These are phyloP conservation scores for Colletotrichum tabaci DNA, from an alignment of 2,329 filamentous ascomycete genomes.

Conservation along the genomic window DNA sequence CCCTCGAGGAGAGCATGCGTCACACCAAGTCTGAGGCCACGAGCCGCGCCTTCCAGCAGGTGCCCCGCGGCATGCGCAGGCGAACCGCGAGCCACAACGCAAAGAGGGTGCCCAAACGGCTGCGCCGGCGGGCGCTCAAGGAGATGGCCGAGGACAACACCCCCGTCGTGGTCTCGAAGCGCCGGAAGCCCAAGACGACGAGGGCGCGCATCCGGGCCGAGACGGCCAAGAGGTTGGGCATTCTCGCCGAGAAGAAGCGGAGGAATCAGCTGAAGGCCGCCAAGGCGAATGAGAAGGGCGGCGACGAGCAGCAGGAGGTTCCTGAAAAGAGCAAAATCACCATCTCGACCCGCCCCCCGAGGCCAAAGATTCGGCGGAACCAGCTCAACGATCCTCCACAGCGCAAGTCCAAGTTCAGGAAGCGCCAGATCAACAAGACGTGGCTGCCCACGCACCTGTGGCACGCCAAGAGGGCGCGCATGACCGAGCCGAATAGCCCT, in stretches of 20 bases:
- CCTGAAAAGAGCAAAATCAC: slow-evolving; percentile 45
- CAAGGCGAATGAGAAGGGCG: slow-evolving; percentile 51
- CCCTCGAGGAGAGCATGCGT: slow-evolving; percentile 86
- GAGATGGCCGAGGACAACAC: slow-evolving; percentile 95
- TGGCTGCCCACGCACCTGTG: slow-evolving; percentile 97
- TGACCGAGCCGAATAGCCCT: slow-evolving; percentile 84
- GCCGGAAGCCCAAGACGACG: slow-evolving; percentile 73
- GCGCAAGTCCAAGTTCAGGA: slow-evolving; percentile 80
- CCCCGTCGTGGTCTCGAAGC: slow-evolving; percentile 78
- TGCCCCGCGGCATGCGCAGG: slow-evolving; percentile 86
- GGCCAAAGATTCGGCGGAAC: slow-evolving; percentile 80
- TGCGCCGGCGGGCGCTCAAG: slow-evolving; percentile 77
- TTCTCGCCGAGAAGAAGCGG: slow-evolving; percentile 71
- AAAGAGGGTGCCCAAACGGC: slow-evolving; percentile 85
- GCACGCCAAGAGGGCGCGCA: slow-evolving; percentile 91
- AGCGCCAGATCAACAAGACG: slow-evolving; percentile 88
- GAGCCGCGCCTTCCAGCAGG: slow-evolving; percentile 89
- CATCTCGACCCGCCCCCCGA: slow-evolving; percentile 59
- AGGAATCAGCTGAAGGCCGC: slow-evolving; percentile 58
- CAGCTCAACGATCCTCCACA: slow-evolving; percentile 72
- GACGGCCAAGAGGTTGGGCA: slow-evolving; percentile 79
- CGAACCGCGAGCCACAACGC: slow-evolving; percentile 96
- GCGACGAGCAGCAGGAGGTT: slow-evolving; percentile 46
- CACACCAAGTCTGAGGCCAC: slow-evolving; percentile 75
- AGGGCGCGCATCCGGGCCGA: slow-evolving; percentile 78